Evolutionary conservation across 1,284 basidiomycete species (phyloP).

Genomic region (Blastosporella zonata): DNA sequence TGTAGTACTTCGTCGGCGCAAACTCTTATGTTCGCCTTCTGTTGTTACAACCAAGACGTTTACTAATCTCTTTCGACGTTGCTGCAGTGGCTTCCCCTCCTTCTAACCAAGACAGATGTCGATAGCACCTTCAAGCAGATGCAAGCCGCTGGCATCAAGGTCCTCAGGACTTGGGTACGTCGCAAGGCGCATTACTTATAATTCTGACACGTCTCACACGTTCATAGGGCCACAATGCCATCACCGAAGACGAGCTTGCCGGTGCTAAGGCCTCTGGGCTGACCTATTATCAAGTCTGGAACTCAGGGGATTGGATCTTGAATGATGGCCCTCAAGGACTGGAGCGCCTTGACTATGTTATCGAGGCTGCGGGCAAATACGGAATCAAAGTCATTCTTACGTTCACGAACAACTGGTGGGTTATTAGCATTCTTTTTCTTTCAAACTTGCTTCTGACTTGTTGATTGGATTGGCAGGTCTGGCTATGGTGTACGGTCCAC

Average conservation of each 20-base stretch:
- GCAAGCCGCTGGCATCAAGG: conserved; percentile 32
- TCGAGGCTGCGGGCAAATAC: conserved; percentile 45
- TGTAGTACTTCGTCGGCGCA: conserved; percentile 33
- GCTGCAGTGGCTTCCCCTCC: conserved; percentile 13
- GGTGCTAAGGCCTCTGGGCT: conserved; percentile 39
- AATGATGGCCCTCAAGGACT: conserved; percentile 46
- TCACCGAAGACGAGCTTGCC: conserved; percentile 43
- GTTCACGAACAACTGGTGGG: conserved; percentile 60
- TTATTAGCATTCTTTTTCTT: conserved; percentile 19
- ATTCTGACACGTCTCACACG: conserved; percentile 15
- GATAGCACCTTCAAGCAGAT: conserved; percentile 34
- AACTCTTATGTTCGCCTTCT: conserved; percentile 27
- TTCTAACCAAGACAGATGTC: conserved; percentile 31
- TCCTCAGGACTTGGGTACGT: conserved; percentile 34
- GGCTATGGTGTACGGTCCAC: conserved; percentile 36
- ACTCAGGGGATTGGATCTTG: conserved; percentile 41
- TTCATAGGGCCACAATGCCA: conserved; percentile 46
- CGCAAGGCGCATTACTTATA: not conserved
- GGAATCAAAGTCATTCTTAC: conserved; percentile 51
- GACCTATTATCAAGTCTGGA: conserved; percentile 59
- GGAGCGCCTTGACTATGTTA: conserved; percentile 50
- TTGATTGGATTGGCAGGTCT: conserved; percentile 26
- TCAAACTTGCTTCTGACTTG: not conserved
- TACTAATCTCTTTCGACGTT: not conserved
- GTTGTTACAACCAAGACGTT: not conserved